phyloP scores from a whole-genome alignment of 1,284 basidiomycete genomes.

The Marasmius tenuissimus region DNA sequence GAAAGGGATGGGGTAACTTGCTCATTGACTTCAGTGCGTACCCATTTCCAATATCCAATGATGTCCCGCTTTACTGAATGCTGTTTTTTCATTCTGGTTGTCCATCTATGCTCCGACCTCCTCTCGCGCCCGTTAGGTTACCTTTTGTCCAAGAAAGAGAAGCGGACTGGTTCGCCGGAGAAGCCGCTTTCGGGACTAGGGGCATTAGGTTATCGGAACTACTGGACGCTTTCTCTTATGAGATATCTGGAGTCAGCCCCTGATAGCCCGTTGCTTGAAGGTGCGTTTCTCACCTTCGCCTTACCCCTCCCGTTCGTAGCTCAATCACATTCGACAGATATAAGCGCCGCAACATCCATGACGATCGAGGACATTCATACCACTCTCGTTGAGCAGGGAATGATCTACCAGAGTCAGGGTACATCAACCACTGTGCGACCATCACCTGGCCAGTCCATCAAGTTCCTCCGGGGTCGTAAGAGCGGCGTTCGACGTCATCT shows the following conservation, averaged over 20 bases:
- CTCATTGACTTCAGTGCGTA: slow-evolving; percentile 95
- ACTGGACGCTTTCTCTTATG: slow-evolving; percentile 94
- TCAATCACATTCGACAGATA: slow-evolving; percentile 54
- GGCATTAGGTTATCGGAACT: slow-evolving; percentile 89
- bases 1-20: slow-evolving; percentile 93
- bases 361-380: slow-evolving; percentile 86
- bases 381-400: slow-evolving; percentile 75
- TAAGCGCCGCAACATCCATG: slow-evolving; percentile 87
- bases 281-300: slow-evolving; percentile 41
- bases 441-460: slow-evolving; percentile 74
- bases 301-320: slow-evolving; percentile 16
- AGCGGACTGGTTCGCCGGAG: slow-evolving; percentile 85
- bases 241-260: slow-evolving; percentile 70
- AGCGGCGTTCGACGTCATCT: slow-evolving; percentile 58
- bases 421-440: slow-evolving; percentile 56
- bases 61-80: background rate
- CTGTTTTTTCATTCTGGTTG: background rate
- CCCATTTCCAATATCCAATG: slow-evolving; percentile 5
- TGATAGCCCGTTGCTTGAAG: slow-evolving; percentile 70
- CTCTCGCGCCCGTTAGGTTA: slow-evolving; percentile 70
- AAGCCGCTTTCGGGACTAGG: slow-evolving; percentile 91
- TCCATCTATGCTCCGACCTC: background rate
- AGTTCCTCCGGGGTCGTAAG: slow-evolving; percentile 68
- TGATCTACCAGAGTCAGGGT: slow-evolving; percentile 66
- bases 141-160: slow-evolving; percentile 93